A percentile compares a stretch with the other conserved stretches of the same genome.
Conservation (phyloP, 306 rosid genomes). For the Delonix regia region DNA sequence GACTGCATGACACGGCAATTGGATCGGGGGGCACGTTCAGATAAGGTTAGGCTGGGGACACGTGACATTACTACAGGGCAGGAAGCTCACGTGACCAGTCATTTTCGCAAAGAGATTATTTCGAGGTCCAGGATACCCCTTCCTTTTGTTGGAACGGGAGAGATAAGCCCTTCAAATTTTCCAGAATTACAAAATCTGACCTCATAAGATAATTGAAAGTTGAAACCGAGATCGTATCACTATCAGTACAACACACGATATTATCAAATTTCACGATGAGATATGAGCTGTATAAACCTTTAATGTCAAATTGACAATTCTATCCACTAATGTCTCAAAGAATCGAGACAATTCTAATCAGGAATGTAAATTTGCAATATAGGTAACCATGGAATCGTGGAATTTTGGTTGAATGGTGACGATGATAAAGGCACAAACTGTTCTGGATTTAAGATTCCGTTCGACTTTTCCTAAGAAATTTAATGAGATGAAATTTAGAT, state of each 20-base stretch:
- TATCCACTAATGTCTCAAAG: background rate
- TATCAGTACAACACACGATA: background rate
- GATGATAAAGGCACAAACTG: background rate
- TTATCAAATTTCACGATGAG: background rate
- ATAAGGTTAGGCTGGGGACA: conserved; percentile 58
- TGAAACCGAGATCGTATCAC: background rate
- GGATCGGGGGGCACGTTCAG: conserved; percentile 51
- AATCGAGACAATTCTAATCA: background rate
- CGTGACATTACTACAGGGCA: conserved; percentile 33
- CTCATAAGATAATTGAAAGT: background rate
- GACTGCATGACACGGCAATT: conserved; percentile 46
- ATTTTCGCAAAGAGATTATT: background rate
- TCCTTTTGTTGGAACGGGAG: background rate
- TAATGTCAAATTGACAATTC: background rate
- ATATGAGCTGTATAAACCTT: background rate
- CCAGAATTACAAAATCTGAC: background rate
- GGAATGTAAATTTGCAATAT: background rate
- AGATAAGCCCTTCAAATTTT: background rate
- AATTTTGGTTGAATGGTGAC: background rate
- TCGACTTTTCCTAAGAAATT: background rate
- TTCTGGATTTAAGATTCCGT: background rate
- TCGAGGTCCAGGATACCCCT: background rate
- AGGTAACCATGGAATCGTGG: background rate
- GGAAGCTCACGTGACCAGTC: conserved; percentile 47
- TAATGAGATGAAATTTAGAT: background rate